phyloP scores from a whole-genome alignment of 805 yeast species.

The Brettanomyces nanus region DNA sequence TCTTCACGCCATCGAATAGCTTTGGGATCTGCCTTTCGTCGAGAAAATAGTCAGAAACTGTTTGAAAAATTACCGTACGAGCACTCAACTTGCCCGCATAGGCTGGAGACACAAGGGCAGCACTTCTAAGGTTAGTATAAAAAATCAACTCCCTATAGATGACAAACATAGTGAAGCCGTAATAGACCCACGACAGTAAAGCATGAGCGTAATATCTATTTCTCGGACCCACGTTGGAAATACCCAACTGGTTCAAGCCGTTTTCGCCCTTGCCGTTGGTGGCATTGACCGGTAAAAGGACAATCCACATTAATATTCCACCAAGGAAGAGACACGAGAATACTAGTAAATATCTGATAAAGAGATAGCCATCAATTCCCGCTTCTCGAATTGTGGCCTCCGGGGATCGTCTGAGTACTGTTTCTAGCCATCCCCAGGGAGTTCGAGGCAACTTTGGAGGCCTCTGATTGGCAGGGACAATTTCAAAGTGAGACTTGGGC shows the following conservation, averaged over 20 bases:
- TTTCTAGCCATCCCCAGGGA: conserved; percentile 59
- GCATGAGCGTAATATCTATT: conserved; percentile 82
- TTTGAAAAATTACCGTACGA: conserved; percentile 76
- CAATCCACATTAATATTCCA: conserved; percentile 52
- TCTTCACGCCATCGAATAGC: conserved; percentile 74
- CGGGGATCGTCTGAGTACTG: conserved; percentile 58
- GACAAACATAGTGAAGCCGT: conserved; percentile 59
- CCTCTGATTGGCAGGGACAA: conserved; percentile 48
- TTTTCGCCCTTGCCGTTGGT: conserved; percentile 48
- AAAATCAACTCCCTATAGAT: conserved; percentile 78
- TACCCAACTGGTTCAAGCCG: conserved; percentile 73
- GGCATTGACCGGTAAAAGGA: conserved; percentile 80
- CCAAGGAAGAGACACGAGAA: conserved; percentile 45
- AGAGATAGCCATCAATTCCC: conserved; percentile 92
- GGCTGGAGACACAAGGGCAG: conserved; percentile 71
- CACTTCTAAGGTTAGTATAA: conserved; percentile 68
- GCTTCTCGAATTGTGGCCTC: conserved; percentile 75
- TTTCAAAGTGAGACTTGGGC: conserved; percentile 64
- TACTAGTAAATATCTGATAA: conserved; percentile 65
- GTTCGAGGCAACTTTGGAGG: conserved; percentile 73
- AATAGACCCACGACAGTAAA: conserved; percentile 71
- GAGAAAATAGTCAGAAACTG: conserved; percentile 68
- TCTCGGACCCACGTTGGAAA: conserved; percentile 57
- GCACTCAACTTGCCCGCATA: conserved; percentile 69
- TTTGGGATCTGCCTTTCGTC: conserved; percentile 66